Conservation (phyloP, 176 grass and related monocot species). For the Pontederia crassipes region DNA sequence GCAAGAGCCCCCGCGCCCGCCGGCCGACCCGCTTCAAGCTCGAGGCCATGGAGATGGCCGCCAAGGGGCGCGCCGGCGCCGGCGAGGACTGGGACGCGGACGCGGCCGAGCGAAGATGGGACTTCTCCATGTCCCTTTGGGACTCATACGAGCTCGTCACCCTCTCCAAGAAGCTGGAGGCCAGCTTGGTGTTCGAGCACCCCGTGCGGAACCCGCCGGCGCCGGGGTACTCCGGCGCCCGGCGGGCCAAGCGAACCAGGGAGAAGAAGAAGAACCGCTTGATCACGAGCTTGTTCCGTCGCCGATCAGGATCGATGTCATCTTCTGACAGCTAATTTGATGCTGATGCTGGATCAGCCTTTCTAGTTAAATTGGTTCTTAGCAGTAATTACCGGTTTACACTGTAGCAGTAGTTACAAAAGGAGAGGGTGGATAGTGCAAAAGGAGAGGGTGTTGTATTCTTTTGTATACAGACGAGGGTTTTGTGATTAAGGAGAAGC, state of each 20-base stretch:
- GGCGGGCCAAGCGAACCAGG: constrained; percentile 23
- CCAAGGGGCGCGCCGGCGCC: neutral
- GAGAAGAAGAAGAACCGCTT: constrained; percentile 42
- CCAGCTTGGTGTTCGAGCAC: constrained; percentile 33
- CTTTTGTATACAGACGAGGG: no score
- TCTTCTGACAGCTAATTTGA: no score
- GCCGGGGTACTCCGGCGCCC: neutral
- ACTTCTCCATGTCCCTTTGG: constrained; percentile 61
- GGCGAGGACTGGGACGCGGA: no score
- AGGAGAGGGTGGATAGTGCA: no score
- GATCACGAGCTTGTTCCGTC: constrained; percentile 31
- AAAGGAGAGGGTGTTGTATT: no score
- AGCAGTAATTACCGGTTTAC: no score
- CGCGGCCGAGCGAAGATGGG: constrained; percentile 18
- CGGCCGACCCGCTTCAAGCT: constrained; percentile 68
- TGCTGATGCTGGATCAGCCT: no score
- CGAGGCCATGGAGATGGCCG: constrained; percentile 30
- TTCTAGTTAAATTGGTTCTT: no score
- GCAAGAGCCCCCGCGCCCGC: neutral
- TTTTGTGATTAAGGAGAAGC: no score
- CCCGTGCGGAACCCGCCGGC: neutral
- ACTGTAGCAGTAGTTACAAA: no score
- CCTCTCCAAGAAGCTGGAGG: constrained; percentile 55
- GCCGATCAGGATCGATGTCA: neutral
- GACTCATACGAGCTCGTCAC: constrained; percentile 81